Evolutionary conservation across 305 asterid species (phyloP), one percentile per base, ranked within the genome.

Genomic region (Fraxinus latifolia): DNA sequence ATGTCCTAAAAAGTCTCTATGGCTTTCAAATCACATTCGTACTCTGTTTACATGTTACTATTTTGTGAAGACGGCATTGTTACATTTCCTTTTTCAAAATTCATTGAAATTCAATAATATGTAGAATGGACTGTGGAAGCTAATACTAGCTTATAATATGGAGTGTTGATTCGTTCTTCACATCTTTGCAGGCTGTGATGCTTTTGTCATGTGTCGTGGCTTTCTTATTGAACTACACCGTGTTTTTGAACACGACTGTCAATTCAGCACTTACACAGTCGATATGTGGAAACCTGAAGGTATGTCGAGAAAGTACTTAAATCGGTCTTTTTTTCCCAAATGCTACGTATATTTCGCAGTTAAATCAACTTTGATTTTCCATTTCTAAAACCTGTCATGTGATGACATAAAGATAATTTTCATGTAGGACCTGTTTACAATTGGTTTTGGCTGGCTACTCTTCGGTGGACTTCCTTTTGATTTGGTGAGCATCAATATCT

Each of bases 141-240:
- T 50, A 58, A 58, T 19, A 58, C 19, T 58, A 5, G 68, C 33
- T 0, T 25, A 8, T 65, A 8, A 68, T 67, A 67, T 25, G 19
- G 29, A 27, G 12, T 68, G n/a, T 21, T 21, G 17, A 25, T 1
- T 62, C 15, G 17, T 7, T 77, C 34, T 65, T 44, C 15, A 50
- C 12, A 29, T 78, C 15, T 29, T 76, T 68, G 81, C 81, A 83
- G 86, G 84, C 67, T 47, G 78, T 83, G 79, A 76, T 76, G 58
- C 32, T 83, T 80, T 72, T 83, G n/a, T 83, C 86, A n/a, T 83
- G 86, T 80, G 67, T 70, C 67, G 79, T 83, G 84, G 86, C 86
- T 62, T 83, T 83, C 81, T 80, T 83, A 19, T 53, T 83, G 67
- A 83, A 80, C 67, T 83, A 83, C 47, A 6, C 31, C 0, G 81